Evolutionary conservation across 2,329 filamentous ascomycete species (phyloP), one percentile per base, ranked within the genome.

Genomic region (Saccharata proteae): DNA sequence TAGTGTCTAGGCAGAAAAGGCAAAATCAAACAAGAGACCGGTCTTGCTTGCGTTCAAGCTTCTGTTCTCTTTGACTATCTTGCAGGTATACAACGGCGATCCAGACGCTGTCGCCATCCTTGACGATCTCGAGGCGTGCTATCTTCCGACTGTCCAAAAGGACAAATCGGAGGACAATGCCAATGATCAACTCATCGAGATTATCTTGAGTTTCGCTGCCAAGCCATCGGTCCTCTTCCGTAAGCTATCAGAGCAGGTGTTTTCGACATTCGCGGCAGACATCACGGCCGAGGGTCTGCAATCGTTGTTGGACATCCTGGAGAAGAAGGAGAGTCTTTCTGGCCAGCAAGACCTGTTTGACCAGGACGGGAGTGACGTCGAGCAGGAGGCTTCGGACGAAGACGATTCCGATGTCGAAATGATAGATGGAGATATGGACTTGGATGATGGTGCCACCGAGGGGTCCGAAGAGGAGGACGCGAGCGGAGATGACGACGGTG

Each of bases 51-150:
- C 81, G 0, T 69, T 94, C 36, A 77, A 79, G 13, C 66, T 94
- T 20, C 68, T 96, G 2, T 84, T 93, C 51, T 77, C 83, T 1
- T 69, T 94, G 31, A 80, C 84, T 0, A 71, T 94, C 10, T 66
- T 96, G 34, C 84, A 94, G 52, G 68, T 93, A 6, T 93, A 93
- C 59, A 86, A 88, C 46, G 82, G 84, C 15, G 85, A 93, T 37
- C 67, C 80, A 0, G 90, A 96, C 48, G 82, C 85, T 1, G 70
- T 93, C 14, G 76, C 79, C 29, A 77, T 90, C 38, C 62, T 94
- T 6, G 72, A 80, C 32, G 88, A 94, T 43, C 65, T 94, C n/a
- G 71, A 79, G 41, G 65, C 78, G 37, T 85, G 80, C 51, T 79
- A 78, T 37, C 24, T 26, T 7, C 17, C 33, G 4, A 29, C 33